These are phyloP conservation scores for Serendipita sp. DNA, from an alignment of 768 basidiomycete genomes.

Conservation along the genomic window DNA sequence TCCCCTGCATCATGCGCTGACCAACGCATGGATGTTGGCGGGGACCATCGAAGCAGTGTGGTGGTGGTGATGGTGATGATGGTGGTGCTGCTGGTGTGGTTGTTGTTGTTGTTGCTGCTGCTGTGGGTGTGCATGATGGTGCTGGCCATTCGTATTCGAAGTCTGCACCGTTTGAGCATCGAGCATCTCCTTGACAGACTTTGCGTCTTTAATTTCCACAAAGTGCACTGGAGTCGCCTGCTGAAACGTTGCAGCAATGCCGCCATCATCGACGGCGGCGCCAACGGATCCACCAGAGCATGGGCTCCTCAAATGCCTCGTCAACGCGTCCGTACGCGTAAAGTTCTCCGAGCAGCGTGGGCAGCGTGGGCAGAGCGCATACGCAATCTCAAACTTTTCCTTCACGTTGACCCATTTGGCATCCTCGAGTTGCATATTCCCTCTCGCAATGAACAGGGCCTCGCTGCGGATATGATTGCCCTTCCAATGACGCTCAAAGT, in stretches of 20 bases:
- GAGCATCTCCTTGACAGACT: slow-evolving; percentile 4
- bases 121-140: neutral
- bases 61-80: no score
- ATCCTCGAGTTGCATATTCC: slow-evolving; percentile 6
- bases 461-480: slow-evolving; percentile 4
- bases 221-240: neutral
- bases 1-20: neutral
- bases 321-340: slow-evolving; percentile 2
- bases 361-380: slow-evolving; percentile 3
- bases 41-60: neutral
- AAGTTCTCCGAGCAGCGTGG: slow-evolving; percentile 4
- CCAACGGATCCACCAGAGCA: slow-evolving; percentile 4
- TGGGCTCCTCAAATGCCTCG: neutral
- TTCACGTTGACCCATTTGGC: slow-evolving; percentile 7
- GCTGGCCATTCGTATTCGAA: neutral
- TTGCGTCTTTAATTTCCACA: slow-evolving; percentile 3
- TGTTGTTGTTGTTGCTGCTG: no score
- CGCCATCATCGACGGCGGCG: neutral
- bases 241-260: neutral
- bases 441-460: slow-evolving; percentile 4
- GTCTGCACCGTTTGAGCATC: neutral
- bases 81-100: no score
- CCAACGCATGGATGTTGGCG: neutral
- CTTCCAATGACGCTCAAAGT: slow-evolving; percentile 6
- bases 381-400: slow-evolving; percentile 6